Conservation (phyloP, 2,329 filamentous ascomycete genomes). For the Fusarium sp. region DNA sequence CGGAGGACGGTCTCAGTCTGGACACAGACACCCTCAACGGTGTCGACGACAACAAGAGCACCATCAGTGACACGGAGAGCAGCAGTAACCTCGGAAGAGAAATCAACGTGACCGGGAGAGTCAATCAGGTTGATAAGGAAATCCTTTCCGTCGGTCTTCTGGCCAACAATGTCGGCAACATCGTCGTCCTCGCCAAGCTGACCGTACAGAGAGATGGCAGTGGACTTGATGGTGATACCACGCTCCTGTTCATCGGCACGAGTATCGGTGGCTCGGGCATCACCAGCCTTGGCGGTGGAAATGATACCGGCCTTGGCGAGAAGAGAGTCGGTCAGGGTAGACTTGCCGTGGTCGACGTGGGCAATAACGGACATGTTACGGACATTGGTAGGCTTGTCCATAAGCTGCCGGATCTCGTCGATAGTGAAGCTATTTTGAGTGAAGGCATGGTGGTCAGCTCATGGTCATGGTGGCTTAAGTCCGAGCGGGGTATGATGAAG, state of each 20-base stretch:
- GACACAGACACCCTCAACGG: conserved; percentile 99
- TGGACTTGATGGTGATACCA: conserved; percentile 99
- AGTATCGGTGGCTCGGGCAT: conserved; percentile 95
- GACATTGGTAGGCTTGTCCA: conserved; percentile 83
- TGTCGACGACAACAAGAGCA: conserved; percentile 99
- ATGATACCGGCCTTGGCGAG: conserved; percentile 99
- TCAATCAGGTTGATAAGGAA: conserved; percentile 99
- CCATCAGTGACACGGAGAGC: conserved; percentile 99
- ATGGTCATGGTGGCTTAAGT: conserved; percentile 52
- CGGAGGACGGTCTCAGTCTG: conserved; percentile 99
- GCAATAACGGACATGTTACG: conserved; percentile 99
- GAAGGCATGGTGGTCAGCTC: conserved; percentile 62
- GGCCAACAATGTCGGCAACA: conserved; percentile 90
- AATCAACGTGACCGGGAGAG: conserved; percentile 99
- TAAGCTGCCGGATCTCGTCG: conserved; percentile 85
- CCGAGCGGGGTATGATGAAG: conserved; percentile 52
- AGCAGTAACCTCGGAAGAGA: conserved; percentile 99
- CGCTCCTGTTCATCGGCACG: conserved; percentile 98
- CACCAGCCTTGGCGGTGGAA: conserved; percentile 96
- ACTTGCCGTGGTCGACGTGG: conserved; percentile 99
- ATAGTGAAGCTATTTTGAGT: conserved; percentile 86
- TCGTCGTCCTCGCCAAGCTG: conserved; percentile 84
- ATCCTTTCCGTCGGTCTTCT: conserved; percentile 90
- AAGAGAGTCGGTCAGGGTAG: conserved; percentile 98
- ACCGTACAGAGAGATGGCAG: conserved; percentile 98